A percentile compares a stretch with the other conserved stretches of the same genome.
These are phyloP conservation scores for Diaporthe helianthi DNA, from an alignment of 2,329 filamentous ascomycete genomes.

Conservation along the genomic window DNA sequence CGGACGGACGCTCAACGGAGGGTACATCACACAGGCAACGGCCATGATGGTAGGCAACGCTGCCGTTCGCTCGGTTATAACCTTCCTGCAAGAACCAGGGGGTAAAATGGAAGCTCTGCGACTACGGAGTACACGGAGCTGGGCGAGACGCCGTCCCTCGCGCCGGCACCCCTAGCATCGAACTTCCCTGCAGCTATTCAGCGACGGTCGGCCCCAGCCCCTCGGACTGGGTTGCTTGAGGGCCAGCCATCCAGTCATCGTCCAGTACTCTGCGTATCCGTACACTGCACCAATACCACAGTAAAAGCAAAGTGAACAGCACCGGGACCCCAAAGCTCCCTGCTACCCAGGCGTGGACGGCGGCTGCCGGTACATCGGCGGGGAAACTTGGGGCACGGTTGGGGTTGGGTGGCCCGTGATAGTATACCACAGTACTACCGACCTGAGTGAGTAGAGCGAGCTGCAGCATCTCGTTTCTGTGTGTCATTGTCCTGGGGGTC, in stretches of 20 bases:
- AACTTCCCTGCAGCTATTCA: constrained; percentile 31
- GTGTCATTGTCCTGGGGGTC: background rate
- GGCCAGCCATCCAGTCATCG: constrained; percentile 35
- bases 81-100: background rate
- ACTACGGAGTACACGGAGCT: background rate
- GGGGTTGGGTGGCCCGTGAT: constrained; percentile 44
- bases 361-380: constrained; percentile 44
- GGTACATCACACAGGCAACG: constrained; percentile 40
- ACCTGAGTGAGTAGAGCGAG: constrained; percentile 41
- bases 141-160: constrained; percentile 1
- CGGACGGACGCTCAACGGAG: constrained; percentile 42
- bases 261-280: constrained; percentile 43
- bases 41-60: constrained; percentile 39
- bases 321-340: constrained; percentile 40
- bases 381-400: constrained; percentile 40
- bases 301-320: constrained; percentile 15
- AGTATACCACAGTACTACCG: constrained; percentile 46
- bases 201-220: constrained; percentile 43
- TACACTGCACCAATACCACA: too few relatives aligned
- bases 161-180: constrained; percentile 5
- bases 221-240: constrained; percentile 44
- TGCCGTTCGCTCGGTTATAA: constrained; percentile 27
- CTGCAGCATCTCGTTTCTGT: background rate
- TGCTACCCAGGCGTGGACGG: constrained; percentile 44
- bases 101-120: background rate